Evolutionary conservation across 352 stramenopile species (phyloP).

Genomic region (Phytophthora megakarya): DNA sequence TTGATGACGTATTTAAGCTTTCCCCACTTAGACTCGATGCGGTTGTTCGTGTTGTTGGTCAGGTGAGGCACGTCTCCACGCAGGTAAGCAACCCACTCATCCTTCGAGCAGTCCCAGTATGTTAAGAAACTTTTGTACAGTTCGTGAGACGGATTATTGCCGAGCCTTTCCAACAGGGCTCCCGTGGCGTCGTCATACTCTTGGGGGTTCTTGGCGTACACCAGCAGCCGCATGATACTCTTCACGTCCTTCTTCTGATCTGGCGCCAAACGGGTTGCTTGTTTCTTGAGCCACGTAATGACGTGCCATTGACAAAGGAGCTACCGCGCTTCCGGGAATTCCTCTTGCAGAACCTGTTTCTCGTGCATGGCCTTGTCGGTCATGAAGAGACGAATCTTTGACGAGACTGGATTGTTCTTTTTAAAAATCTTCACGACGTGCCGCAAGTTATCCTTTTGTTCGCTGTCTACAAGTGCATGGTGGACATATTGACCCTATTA

Average conservation of each 20-base stretch:
- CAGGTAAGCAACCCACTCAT: neutral
- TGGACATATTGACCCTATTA: constrained; percentile 20
- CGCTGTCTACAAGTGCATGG: constrained; percentile 21
- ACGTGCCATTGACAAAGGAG: constrained; percentile 20
- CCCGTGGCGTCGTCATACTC: no score
- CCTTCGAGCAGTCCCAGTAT: neutral
- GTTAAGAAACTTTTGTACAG: no score
- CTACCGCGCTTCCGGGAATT: constrained; percentile 4
- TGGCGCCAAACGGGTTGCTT: no score
- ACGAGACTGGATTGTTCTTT: neutral
- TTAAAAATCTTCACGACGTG: constrained; percentile 15
- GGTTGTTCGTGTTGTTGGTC: neutral
- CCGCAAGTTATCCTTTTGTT: constrained; percentile 4
- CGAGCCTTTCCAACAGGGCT: no score
- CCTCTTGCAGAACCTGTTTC: constrained; percentile 1
- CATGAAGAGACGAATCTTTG: neutral
- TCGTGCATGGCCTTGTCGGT: constrained; percentile 14
- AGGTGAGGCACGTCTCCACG: neutral
- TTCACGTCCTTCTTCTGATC: no score
- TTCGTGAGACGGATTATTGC: neutral
- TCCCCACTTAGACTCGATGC: neutral
- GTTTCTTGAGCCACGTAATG: no score
- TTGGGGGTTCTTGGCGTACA: no score
- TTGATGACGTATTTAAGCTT: neutral
- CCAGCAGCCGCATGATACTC: no score